phyloP scores from a whole-genome alignment of 2,329 filamentous ascomycete genomes.

The Curvularia hawaiiensis region DNA sequence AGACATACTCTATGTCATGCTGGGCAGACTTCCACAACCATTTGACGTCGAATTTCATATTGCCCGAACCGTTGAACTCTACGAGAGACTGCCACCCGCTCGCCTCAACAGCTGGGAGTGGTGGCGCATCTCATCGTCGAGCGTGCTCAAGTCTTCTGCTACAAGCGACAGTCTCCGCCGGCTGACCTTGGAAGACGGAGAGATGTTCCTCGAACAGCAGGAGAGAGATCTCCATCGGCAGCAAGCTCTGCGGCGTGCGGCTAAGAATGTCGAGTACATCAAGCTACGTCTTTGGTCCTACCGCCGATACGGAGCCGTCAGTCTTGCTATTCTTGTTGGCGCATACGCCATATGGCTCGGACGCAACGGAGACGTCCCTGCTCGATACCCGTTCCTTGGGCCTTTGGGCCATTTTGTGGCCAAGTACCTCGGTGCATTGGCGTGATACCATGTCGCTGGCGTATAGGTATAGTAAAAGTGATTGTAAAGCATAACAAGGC shows the following conservation, averaged over 20 bases:
- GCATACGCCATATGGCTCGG: slow-evolving; percentile 46
- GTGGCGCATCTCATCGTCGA: slow-evolving; percentile 72
- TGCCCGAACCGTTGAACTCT: slow-evolving; percentile 66
- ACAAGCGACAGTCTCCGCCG: slow-evolving; percentile 55
- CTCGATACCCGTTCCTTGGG: slow-evolving; percentile 18
- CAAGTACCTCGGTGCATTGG: slow-evolving; percentile 17
- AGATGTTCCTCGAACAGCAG: slow-evolving; percentile 71
- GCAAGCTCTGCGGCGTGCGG: slow-evolving; percentile 54
- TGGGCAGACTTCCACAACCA: slow-evolving; percentile 83
- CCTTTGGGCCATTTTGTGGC: slow-evolving; percentile 26
- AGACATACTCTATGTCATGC: slow-evolving; percentile 87
- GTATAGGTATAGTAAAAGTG: slow-evolving; percentile 8
- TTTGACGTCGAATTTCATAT: slow-evolving; percentile 83
- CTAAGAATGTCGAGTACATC: slow-evolving; percentile 46
- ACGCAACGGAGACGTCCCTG: slow-evolving; percentile 18
- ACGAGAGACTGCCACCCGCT: slow-evolving; percentile 72
- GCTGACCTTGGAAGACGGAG: slow-evolving; percentile 70
- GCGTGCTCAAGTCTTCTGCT: slow-evolving; percentile 83
- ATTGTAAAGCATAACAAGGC: slow-evolving; percentile 12
- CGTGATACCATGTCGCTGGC: not conserved
- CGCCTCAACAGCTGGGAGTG: slow-evolving; percentile 68
- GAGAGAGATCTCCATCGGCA: slow-evolving; percentile 71
- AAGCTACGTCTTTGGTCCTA: slow-evolving; percentile 66
- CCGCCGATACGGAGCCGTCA: slow-evolving; percentile 61
- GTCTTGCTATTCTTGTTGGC: slow-evolving; percentile 57